Base-by-base conservation (phyloP, 192 early-diverging fungal genomes). In the Mortierella antarctica region DNA sequence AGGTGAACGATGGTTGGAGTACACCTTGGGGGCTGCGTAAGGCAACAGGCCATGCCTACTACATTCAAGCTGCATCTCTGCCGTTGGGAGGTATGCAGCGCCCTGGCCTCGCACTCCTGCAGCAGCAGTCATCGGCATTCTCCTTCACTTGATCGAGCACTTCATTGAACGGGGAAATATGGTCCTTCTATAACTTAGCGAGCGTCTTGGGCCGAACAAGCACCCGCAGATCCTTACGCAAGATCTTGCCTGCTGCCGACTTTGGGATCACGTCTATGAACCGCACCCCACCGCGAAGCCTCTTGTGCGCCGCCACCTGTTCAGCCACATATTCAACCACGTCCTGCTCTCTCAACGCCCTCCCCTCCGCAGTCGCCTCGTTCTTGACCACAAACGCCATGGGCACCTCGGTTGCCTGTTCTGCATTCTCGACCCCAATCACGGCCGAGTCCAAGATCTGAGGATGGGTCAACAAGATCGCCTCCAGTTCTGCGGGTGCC, bases 401-500 rank as follows among this genome's bases (percentile, higher is more conserved):
- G 6, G 95, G 95, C 5, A 95, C 67, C 84, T 96, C 94, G 0
- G 90, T 93, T 1, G 85, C 87, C 63, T 91, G 88, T 48, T 67
- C 65, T 17, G 66, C 70, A 52, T 89, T 87, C 64, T 90, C 88
- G 7, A 91, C 83, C 10, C 87, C 81, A 80, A 93, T 86, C 15
- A 93, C 91, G 4, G 88, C 88, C 21, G 87, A 87, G 61, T 93
- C 92, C 15, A 86, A 82, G 53, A 97, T 83, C 6, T 82, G 58
- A 4, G 91, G 90, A 60, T 96, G 92, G 42, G 88, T 78, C 2
- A 93, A 72, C 57, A 96, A 75, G 51, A 90, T 52, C 9, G 85
- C 89, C 72, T 97, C 96, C 14, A 97, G 87, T 82, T 96, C 95
- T 5, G 95, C 92, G 4, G 95, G 96, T 7, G 93, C 86, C 20